Base-by-base conservation (phyloP, 2,329 filamentous ascomycete genomes). In the Epichloe brachyelytri region DNA sequence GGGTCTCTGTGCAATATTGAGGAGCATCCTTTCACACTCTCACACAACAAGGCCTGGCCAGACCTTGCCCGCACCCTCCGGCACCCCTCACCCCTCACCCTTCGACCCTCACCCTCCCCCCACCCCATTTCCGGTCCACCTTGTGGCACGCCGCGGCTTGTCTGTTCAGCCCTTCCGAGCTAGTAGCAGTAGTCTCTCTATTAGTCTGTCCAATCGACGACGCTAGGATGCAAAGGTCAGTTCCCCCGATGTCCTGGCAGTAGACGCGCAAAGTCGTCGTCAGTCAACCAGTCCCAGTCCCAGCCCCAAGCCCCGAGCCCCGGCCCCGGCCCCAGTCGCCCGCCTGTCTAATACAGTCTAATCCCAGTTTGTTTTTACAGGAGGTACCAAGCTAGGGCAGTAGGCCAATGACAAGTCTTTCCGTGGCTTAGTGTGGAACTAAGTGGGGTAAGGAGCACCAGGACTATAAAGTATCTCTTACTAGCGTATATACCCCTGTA, bases 151-250 rank as follows among this genome's bases (percentile, higher is more conserved):
- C 44, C 48, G 36, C 33, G 34, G 51, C 43, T 44, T 40, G 49
- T 37, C 59, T 60, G 54, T 63, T 68, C 65, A 68, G 65, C 65
- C 65, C 64, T 68, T 59, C 63, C 57, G 55, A 64, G 62, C 65
- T 68, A 68, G 63, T 59, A 59, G 54, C 52, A 53, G 48, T 53
- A 53, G 52, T 51, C 41, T 48, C 26, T 45, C 46, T 50, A 1
- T 30, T 30, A 40, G 51, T 50, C 48, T 46, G 41, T 50, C 30
- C 43, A 43, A 37, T 48, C 37, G 30, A 47, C 15, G 34, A 50
- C 51, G 48, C 48, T 50, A 50, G 43, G 36, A 44, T 33, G 37
- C 48, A 50, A 49, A 36, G 17, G 34, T 34, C 37, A 45, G 40
- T 17, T 38, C 51, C 39, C 51, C 39, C 45, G 14, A 36, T 14